These are phyloP conservation scores for Eleusine indica DNA, from an alignment of 176 grass and related monocot genomes.

Conservation along the genomic window DNA sequence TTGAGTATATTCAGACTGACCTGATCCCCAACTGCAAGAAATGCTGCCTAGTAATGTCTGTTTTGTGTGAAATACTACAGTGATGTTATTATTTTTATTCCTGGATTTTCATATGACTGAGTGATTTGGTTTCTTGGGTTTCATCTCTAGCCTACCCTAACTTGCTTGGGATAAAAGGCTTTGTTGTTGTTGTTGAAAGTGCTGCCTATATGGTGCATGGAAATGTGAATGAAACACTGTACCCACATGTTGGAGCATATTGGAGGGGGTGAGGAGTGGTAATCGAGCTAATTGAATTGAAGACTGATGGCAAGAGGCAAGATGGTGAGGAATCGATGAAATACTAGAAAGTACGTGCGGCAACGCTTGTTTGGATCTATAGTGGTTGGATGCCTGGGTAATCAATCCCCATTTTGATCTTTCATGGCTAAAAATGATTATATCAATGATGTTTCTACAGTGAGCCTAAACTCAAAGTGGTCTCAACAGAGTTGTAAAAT, in stretches of 20 bases:
- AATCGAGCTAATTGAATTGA: not conserved
- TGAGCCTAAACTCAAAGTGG: too few relatives aligned
- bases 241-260: constrained; percentile 14
- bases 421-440: too few relatives aligned
- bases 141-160: too few relatives aligned
- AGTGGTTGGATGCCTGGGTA: too few relatives aligned
- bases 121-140: too few relatives aligned
- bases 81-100: not conserved
- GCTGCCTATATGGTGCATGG: not conserved
- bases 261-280: not conserved
- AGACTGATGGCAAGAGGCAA: not conserved
- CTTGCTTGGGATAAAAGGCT: too few relatives aligned
- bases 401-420: too few relatives aligned
- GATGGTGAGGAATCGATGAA: not conserved
- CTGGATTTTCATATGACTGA: not conserved
- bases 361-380: too few relatives aligned
- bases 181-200: not conserved
- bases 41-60: not conserved
- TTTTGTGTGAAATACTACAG: not conserved
- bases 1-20: not conserved
- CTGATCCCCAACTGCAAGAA: not conserved
- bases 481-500: too few relatives aligned
- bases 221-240: constrained; percentile 7
- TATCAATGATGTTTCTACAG: too few relatives aligned
- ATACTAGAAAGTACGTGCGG: not conserved